These are phyloP conservation scores for Microbotryum saponariae DNA, from an alignment of 1,284 basidiomycete species.

Conservation along the genomic window DNA sequence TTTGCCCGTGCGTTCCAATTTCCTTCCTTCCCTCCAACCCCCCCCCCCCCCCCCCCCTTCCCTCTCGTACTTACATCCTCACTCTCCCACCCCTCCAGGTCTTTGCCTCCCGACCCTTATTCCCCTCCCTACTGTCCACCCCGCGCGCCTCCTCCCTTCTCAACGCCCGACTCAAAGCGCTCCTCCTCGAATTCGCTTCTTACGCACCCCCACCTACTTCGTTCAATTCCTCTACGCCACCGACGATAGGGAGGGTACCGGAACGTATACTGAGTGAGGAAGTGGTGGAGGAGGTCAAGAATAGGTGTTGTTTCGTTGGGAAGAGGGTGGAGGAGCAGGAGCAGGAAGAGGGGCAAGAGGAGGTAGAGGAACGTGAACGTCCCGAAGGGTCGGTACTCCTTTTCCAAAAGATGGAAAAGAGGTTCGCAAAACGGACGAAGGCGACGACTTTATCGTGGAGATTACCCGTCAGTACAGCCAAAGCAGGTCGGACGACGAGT, in stretches of 20 bases:
- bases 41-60: background rate
- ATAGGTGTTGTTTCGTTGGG: constrained; percentile 65
- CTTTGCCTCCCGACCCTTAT: constrained; percentile 76
- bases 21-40: too few species aligned
- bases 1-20: constrained; percentile 58
- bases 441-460: background rate
- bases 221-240: constrained; percentile 49
- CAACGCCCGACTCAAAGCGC: constrained; percentile 63
- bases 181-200: constrained; percentile 69
- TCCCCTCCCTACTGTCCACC: constrained; percentile 67
- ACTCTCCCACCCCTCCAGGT: constrained; percentile 51
- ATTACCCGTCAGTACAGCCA: background rate
- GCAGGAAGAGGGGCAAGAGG: background rate
- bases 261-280: constrained; percentile 62
- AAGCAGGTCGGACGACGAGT: background rate
- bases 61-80: background rate
- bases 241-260: constrained; percentile 53
- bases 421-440: background rate
- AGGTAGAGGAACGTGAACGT: background rate
- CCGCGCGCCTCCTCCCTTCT: constrained; percentile 70
- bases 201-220: constrained; percentile 60
- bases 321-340: background rate
- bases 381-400: constrained; percentile 24
- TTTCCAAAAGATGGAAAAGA: constrained; percentile 5
- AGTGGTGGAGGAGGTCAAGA: constrained; percentile 75